These are phyloP conservation scores for Wickerhamomyces silvicola DNA, from an alignment of 805 yeast species.

Conservation along the genomic window DNA sequence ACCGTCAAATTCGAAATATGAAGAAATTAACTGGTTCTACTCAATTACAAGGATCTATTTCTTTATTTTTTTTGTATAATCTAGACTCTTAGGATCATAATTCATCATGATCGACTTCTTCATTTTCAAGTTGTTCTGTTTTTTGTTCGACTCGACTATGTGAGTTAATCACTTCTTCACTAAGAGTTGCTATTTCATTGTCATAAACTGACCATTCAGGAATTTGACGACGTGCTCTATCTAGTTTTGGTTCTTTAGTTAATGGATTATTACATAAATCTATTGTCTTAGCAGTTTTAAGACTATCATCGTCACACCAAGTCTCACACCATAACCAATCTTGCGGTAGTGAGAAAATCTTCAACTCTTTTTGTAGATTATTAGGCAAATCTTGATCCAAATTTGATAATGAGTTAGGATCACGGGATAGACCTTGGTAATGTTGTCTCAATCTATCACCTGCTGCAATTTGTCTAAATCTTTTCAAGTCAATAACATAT, in stretches of 20 bases:
- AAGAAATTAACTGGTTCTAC: too few species aligned
- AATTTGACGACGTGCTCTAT: constrained; percentile 65
- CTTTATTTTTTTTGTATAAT: too few species aligned
- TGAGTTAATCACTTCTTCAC: constrained; percentile 17
- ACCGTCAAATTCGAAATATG: too few species aligned
- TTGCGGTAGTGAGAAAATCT: constrained; percentile 67
- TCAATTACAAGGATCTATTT: too few species aligned
- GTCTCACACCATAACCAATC: constrained; percentile 95
- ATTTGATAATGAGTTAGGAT: constrained; percentile 71
- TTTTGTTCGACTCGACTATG: too few species aligned
- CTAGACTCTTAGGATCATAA: constrained; percentile 1
- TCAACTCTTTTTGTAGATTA: constrained; percentile 62
- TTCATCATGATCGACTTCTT: constrained; percentile 5
- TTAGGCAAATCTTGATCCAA: constrained; percentile 94
- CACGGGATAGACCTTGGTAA: constrained; percentile 75
- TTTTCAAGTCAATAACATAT: constrained; percentile 69
- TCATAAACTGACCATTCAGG: constrained; percentile 76
- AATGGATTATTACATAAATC: constrained; percentile 82
- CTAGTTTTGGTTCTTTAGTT: constrained; percentile 73
- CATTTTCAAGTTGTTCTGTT: neutral
- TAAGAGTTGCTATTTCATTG: constrained; percentile 36
- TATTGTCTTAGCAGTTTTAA: constrained; percentile 63
- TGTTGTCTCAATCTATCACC: constrained; percentile 82
- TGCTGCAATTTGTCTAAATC: constrained; percentile 57
- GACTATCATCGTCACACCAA: constrained; percentile 70